Evolutionary conservation across 2,329 filamentous ascomycete genomes (phyloP).

Genomic region (Fusarium incarnatum): DNA sequence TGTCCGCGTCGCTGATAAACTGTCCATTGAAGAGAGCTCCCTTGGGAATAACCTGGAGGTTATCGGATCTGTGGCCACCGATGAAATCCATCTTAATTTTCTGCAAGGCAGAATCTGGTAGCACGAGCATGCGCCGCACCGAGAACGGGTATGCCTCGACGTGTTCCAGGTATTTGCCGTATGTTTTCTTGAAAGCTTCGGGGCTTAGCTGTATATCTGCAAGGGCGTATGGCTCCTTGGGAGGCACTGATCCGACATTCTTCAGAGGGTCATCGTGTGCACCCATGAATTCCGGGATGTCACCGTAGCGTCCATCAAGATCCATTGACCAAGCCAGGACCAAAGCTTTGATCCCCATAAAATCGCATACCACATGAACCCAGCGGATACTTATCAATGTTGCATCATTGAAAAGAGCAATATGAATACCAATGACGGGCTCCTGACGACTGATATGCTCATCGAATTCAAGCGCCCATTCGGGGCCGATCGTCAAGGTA

Average conservation of each 20-base stretch:
- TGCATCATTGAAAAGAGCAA: neutral
- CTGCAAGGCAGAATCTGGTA: neutral
- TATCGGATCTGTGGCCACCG: neutral
- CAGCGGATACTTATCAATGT: slow-evolving; percentile 8
- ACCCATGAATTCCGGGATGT: slow-evolving; percentile 7
- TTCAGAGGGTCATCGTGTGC: slow-evolving; percentile 6
- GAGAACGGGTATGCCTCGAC: neutral
- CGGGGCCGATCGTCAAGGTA: neutral
- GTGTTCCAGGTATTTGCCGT: slow-evolving; percentile 1
- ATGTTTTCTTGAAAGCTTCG: slow-evolving; percentile 4
- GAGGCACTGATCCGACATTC: neutral
- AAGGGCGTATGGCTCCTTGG: neutral
- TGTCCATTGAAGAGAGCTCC: slow-evolving; percentile 1
- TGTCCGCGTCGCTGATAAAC: slow-evolving; percentile 8
- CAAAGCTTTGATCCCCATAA: slow-evolving; percentile 12
- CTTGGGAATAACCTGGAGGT: neutral
- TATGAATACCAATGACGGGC: slow-evolving; percentile 2
- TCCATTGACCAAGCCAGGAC: slow-evolving; percentile 9
- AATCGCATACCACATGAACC: slow-evolving; percentile 1
- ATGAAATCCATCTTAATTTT: slow-evolving; percentile 8
- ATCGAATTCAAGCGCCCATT: slow-evolving; percentile 2
- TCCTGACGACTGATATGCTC: neutral
- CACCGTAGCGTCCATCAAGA: neutral
- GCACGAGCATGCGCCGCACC: slow-evolving; percentile 4
- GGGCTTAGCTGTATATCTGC: neutral